Evolutionary conservation across 331 rosid species (phyloP).

Genomic region (Quercus tomentella): DNA sequence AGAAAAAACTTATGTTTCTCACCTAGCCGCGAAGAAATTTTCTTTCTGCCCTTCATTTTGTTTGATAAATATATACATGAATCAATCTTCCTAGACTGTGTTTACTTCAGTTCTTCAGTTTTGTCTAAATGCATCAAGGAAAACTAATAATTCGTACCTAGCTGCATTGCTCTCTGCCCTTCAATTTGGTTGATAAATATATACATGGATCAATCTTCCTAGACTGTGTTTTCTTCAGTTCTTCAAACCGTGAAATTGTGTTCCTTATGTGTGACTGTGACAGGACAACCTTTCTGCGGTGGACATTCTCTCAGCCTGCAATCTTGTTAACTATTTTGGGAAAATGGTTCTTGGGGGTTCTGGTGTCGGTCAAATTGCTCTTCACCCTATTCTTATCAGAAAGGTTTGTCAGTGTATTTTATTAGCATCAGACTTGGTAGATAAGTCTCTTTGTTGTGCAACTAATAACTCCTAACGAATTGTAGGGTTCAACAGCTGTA

Average conservation of each 20-base stretch:
- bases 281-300: slow-evolving; percentile 98
- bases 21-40: not conserved
- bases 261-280: slow-evolving; percentile 20
- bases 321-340: slow-evolving; percentile 92
- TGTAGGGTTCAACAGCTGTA: slow-evolving; percentile 84
- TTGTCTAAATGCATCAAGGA: not conserved
- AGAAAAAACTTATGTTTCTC: not conserved
- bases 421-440: slow-evolving; percentile 7
- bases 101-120: not conserved
- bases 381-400: slow-evolving; percentile 81
- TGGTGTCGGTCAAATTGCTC: slow-evolving; percentile 88
- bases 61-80: not conserved
- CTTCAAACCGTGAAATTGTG: not conserved
- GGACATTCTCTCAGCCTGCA: slow-evolving; percentile 92
- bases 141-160: not conserved
- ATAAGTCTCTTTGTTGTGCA: slow-evolving; percentile 15
- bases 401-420: slow-evolving; percentile 53
- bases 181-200: not conserved
- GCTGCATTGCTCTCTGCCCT: not conserved
- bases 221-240: not conserved
- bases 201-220: not conserved
- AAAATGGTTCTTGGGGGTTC: slow-evolving; percentile 93
- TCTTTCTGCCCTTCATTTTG: not conserved
- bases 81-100: not conserved
- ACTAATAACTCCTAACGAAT: slow-evolving; percentile 17